Conservation (phyloP, 1,139 yeast species). For the Scheffersomyces lignicola region DNA sequence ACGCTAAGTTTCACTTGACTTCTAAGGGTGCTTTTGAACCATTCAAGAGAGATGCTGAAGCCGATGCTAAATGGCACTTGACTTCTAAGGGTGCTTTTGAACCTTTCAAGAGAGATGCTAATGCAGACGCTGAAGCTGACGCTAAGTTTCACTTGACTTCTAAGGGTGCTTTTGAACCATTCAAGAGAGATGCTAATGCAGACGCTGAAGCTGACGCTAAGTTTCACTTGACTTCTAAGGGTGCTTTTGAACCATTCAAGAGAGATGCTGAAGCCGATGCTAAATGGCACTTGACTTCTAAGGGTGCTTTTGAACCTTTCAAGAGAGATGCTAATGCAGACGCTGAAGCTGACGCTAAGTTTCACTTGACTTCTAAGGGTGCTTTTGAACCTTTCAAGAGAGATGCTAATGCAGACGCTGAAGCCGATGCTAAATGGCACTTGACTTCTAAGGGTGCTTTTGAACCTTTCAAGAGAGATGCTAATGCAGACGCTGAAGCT, state of each 20-base stretch:
- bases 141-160: conserved; percentile 4
- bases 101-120: conserved; percentile 5
- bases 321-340: conserved; percentile 2
- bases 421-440: too few relatives aligned
- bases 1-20: conserved; percentile 2
- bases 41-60: conserved; percentile 1
- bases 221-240: conserved; percentile 3
- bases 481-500: too few relatives aligned
- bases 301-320: conserved; percentile 2
- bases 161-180: conserved; percentile 4
- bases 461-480: too few relatives aligned
- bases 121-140: conserved; percentile 4
- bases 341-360: conserved; percentile 2
- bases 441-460: too few relatives aligned
- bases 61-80: conserved; percentile 4
- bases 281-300: conserved; percentile 4
- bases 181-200: conserved; percentile 5
- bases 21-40: conserved; percentile 4
- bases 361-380: too few relatives aligned
- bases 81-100: conserved; percentile 4
- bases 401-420: too few relatives aligned
- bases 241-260: conserved; percentile 4
- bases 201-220: conserved; percentile 3
- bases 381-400: neutral
- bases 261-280: conserved; percentile 3